Percentiles rank a stretch among this genome's conserved stretches.
These are phyloP conservation scores for Xylariaceae sp. DNA, from an alignment of 2,329 filamentous ascomycete genomes.

Conservation along the genomic window DNA sequence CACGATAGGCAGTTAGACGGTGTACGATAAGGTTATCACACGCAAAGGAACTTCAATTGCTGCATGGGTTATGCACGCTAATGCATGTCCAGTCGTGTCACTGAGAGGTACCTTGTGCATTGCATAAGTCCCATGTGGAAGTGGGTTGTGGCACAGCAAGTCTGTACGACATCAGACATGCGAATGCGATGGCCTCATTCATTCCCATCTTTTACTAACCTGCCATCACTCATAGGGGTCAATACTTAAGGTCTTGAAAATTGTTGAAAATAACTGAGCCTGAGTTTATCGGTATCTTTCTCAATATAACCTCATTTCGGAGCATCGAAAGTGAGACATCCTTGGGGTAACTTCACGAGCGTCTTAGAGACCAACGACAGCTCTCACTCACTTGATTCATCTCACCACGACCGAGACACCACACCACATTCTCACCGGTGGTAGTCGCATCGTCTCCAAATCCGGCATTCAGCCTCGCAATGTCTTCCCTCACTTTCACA, in stretches of 20 bases:
- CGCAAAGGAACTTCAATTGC: neutral
- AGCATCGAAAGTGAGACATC: neutral
- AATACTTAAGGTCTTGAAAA: neutral
- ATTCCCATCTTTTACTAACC: no score
- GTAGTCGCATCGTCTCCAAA: neutral
- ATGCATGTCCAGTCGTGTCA: neutral
- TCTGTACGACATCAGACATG: no score
- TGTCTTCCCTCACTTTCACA: constrained; percentile 8
- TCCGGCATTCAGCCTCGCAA: neutral
- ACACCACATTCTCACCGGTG: neutral
- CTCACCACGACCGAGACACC: neutral
- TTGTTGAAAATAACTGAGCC: neutral
- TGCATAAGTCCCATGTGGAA: neutral
- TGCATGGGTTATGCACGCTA: neutral
- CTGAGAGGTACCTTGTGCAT: neutral
- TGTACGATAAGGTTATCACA: neutral
- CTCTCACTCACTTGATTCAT: neutral
- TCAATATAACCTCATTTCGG: no score
- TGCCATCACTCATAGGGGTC: no score
- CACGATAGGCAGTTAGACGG: neutral
- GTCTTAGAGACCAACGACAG: neutral
- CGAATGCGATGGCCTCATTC: no score
- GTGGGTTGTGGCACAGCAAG: no score
- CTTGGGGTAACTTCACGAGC: neutral
- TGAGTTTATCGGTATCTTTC: neutral